These are phyloP conservation scores for Coprinellus micaceus DNA, from an alignment of 768 basidiomycete genomes.

Conservation along the genomic window DNA sequence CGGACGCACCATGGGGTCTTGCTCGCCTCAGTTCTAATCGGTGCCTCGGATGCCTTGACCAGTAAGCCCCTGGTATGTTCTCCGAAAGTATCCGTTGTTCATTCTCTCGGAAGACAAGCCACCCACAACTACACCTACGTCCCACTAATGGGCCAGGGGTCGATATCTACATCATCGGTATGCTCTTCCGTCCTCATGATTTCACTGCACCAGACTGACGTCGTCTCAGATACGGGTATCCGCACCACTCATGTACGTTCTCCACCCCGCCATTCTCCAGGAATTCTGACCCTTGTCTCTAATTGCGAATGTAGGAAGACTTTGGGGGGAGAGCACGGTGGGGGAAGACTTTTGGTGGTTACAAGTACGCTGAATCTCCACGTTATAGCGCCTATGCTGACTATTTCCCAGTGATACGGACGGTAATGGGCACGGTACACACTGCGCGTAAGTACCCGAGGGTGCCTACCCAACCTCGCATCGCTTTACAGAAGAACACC, in stretches of 20 bases:
- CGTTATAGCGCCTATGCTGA: not conserved
- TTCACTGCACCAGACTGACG: not conserved
- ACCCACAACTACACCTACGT: conserved; percentile 24
- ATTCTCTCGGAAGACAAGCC: not conserved
- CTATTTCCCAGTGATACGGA: conserved; percentile 15
- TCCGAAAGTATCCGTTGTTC: not conserved
- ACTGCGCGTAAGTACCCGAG: conserved; percentile 13
- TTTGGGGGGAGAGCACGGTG: conserved; percentile 39
- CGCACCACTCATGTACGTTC: conserved; percentile 16
- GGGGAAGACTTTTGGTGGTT: conserved; percentile 22
- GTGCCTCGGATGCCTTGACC: not conserved
- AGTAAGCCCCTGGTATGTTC: not conserved
- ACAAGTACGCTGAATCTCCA: not conserved
- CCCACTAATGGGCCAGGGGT: conserved; percentile 26
- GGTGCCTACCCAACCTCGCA: not conserved
- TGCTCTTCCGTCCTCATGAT: not conserved
- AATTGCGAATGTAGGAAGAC: conserved; percentile 18
- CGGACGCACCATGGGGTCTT: conserved; percentile 32
- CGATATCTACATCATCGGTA: conserved; percentile 39
- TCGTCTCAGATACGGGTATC: conserved; percentile 24
- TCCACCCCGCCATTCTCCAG: not conserved
- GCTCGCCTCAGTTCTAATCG: conserved; percentile 21
- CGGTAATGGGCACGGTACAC: conserved; percentile 17
- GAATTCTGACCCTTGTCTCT: not conserved
- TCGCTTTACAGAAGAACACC: not conserved